phyloP scores from a whole-genome alignment of 2,329 filamentous ascomycete species.

The Canariomyces notabilis region DNA sequence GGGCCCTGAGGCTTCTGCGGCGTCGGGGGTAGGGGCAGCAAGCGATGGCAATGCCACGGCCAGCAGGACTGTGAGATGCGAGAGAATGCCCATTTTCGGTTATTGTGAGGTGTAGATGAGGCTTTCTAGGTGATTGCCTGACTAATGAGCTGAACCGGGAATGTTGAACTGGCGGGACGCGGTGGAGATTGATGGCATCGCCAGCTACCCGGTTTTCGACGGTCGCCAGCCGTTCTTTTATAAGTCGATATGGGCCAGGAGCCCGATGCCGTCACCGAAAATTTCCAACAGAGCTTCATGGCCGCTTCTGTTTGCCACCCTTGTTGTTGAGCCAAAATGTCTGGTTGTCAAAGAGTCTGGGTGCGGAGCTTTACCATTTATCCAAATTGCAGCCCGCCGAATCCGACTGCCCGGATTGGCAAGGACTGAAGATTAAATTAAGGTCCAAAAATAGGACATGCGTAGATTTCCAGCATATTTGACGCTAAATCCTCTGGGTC shows the following conservation, averaged over 20 bases:
- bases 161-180: neutral
- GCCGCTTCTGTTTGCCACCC: slow-evolving; percentile 15
- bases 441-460: slow-evolving; percentile 23
- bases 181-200: neutral
- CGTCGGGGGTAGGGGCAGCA: slow-evolving; percentile 16
- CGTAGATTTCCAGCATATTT: slow-evolving; percentile 1
- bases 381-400: slow-evolving; percentile 25
- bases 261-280: neutral
- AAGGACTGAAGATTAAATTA: slow-evolving; percentile 19
- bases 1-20: slow-evolving; percentile 25
- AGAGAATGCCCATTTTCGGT: slow-evolving; percentile 22
- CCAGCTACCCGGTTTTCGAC: neutral
- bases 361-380: slow-evolving; percentile 26
- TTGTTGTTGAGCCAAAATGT: slow-evolving; percentile 6
- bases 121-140: neutral
- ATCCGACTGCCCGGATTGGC: slow-evolving; percentile 25
- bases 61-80: slow-evolving; percentile 19
- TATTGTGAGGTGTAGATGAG: neutral
- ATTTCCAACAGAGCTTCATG: neutral
- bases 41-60: slow-evolving; percentile 22
- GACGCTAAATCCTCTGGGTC: slow-evolving; percentile 4
- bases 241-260: slow-evolving; percentile 1
- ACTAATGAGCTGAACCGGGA: neutral
- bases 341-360: slow-evolving; percentile 14
- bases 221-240: neutral